Evolutionary conservation across 2,329 filamentous ascomycete species (phyloP), one percentile per base, ranked within the genome.

Genomic region (Fonsecaea multimorphosa): DNA sequence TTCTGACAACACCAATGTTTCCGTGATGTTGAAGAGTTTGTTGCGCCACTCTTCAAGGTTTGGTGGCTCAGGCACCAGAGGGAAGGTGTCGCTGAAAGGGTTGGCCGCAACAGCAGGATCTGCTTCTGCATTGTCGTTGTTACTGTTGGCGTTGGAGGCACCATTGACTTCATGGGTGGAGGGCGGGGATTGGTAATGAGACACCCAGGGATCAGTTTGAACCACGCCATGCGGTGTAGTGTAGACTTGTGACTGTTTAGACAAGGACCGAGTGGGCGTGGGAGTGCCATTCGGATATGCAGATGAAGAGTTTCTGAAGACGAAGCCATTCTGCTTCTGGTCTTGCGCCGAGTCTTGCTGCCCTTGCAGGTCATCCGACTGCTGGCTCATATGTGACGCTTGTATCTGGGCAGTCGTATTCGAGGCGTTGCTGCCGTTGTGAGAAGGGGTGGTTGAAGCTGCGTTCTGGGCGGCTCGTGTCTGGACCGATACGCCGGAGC

Each of bases 21-120:
- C 87, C 71, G 92, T 86, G n/a, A 92, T 88, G 73, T 91, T 84
- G 76, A 93, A 94, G 53, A 93, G 79, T 73, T 83, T 88, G 71
- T 90, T 82, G 58, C 91, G 83, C 91, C 91, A 94, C 67, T 82
- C 80, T 12, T 86, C 81, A 56, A 93, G 80, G 70, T 90, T 82
- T 2, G 90, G 89, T 44, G 90, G 90, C 72, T 91, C 80, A 8
- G 87, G 76, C 11, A 91, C 63, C 58, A 71, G 31, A 22, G 71
- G 70, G 44, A 71, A 68, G 22, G 60, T 61, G 53, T 69, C 67
- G 36, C 64, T 68, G 58, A 69, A 69, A 12, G 67, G 69, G 40
- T 71, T 69, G 14, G 68, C 63, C 9, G 64, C 62, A 6, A 65
- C 46, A 29, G 57, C 61, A 34, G 58, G 52, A 11, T 63, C 68